Evolutionary conservation across 495 filamentous ascomycete species (phyloP).

Genomic region (Physcia stellaris): DNA sequence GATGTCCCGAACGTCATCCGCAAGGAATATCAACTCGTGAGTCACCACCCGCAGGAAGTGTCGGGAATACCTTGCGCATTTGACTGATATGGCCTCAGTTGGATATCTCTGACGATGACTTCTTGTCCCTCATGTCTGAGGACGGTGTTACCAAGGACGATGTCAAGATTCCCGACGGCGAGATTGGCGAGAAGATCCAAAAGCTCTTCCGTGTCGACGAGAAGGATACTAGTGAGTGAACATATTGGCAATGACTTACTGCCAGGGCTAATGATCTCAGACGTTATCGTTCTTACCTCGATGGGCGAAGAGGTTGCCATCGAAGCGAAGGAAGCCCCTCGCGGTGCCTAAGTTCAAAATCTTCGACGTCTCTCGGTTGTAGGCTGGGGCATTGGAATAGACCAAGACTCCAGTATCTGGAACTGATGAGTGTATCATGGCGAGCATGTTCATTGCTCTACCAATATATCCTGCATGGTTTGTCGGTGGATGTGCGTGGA

Average conservation of each 20-base stretch:
- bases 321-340: slow-evolving; percentile 82
- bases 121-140: slow-evolving; percentile 76
- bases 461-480: slow-evolving; percentile 9
- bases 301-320: slow-evolving; percentile 93
- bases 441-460: too few relatives aligned
- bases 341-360: too few relatives aligned
- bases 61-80: background rate
- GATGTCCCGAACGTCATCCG: slow-evolving; percentile 87
- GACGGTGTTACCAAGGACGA: slow-evolving; percentile 81
- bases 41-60: slow-evolving; percentile 21
- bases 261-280: slow-evolving; percentile 28
- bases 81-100: slow-evolving; percentile 39
- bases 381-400: background rate
- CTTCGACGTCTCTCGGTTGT: background rate
- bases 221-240: slow-evolving; percentile 70
- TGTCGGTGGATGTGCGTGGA: slow-evolving; percentile 5
- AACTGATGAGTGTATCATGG: too few relatives aligned
- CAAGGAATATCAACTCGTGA: slow-evolving; percentile 85
- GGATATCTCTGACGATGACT: slow-evolving; percentile 79
- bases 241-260: background rate
- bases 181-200: slow-evolving; percentile 67
- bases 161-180: slow-evolving; percentile 83
- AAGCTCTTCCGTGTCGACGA: slow-evolving; percentile 61
- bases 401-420: too few relatives aligned
- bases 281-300: slow-evolving; percentile 78